A percentile compares a stretch with the other conserved stretches of the same genome.
These are phyloP conservation scores for Cladophialophora psammophila DNA, from an alignment of 2,329 filamentous ascomycete genomes.

Conservation along the genomic window DNA sequence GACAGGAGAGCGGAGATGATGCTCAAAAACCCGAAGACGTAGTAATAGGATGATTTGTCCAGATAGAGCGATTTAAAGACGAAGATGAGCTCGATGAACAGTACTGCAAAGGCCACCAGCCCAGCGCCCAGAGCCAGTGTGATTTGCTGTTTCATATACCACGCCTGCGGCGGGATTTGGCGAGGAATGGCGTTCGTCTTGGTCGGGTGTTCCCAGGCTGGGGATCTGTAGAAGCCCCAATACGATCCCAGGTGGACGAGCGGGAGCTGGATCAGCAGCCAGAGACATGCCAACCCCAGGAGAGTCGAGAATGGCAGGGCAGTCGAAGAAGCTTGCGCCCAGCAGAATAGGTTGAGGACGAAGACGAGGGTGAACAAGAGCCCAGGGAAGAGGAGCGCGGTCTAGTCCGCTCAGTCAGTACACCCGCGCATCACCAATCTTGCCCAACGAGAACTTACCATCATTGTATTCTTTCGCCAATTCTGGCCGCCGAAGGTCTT, in stretches of 20 bases:
- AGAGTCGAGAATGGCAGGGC: constrained; percentile 84
- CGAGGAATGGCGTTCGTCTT: constrained; percentile 75
- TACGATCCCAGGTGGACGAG: constrained; percentile 82
- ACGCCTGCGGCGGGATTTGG: constrained; percentile 75
- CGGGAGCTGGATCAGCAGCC: constrained; percentile 85
- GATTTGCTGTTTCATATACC: constrained; percentile 74
- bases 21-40: constrained; percentile 85
- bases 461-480: constrained; percentile 77
- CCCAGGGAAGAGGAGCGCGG: constrained; percentile 79
- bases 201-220: constrained; percentile 80
- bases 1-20: constrained; percentile 76
- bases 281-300: constrained; percentile 74
- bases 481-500: constrained; percentile 79
- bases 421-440: background rate
- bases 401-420: constrained; percentile 50
- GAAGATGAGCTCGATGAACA: constrained; percentile 87
- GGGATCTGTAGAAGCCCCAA: constrained; percentile 73
- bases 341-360: constrained; percentile 85
- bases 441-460: constrained; percentile 51
- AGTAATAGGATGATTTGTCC: constrained; percentile 91
- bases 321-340: constrained; percentile 87
- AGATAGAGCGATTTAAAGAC: constrained; percentile 89
- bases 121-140: constrained; percentile 70
- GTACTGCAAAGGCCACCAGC: constrained; percentile 81
- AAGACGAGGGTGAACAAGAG: constrained; percentile 77